Evolutionary conservation across 805 yeast species (phyloP), one percentile per base, ranked within the genome.

Genomic region (Candida loeiensis): DNA sequence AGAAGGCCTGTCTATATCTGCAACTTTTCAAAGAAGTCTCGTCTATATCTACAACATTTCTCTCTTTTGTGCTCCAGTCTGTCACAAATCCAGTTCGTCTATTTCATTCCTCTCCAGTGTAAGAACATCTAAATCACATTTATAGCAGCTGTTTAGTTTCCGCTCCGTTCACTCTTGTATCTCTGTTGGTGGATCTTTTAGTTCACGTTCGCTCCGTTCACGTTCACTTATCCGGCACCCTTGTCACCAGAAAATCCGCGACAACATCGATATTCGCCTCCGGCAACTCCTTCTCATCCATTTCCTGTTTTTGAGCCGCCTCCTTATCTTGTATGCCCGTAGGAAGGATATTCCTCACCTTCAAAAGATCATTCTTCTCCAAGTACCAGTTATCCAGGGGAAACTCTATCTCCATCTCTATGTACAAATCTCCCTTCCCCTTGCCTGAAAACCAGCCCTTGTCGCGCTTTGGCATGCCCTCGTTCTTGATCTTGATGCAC

Each of bases 331-430:
- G 45, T 29, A 63, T 50, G 2, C 54, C 62, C 42, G 43, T 59
- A 3, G 85, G 89, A 36, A 85, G 62, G 15, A 82, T 63, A 43
- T 77, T 75, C 47, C 65, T 69, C 38, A 85, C 63, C 45, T 71
- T 75, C 17, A 61, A 43, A 3, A 81, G 39, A 53, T 88, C 96
- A 42, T 78, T 71, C 51, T 73, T 76, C 57, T 88, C 96, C 48
- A 77, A 60, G 53, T 82, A 81, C 96, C 96, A 89, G 53, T 81
- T 76, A 59, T 88, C 95, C 25, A 72, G 71, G 2, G 96, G 97
- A 58, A 90, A 89, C 50, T 80, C 87, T 38, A 90, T 78, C 15
- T 76, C 77, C n/a, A 86, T 59, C 38, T 71, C 76, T 13, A 89
- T 68, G 52, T 79, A 88, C 47, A 89, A 63, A 57, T 85, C 85